These are phyloP conservation scores for Colletotrichum tofieldiae DNA, from an alignment of 2,329 filamentous ascomycete species.

Conservation along the genomic window DNA sequence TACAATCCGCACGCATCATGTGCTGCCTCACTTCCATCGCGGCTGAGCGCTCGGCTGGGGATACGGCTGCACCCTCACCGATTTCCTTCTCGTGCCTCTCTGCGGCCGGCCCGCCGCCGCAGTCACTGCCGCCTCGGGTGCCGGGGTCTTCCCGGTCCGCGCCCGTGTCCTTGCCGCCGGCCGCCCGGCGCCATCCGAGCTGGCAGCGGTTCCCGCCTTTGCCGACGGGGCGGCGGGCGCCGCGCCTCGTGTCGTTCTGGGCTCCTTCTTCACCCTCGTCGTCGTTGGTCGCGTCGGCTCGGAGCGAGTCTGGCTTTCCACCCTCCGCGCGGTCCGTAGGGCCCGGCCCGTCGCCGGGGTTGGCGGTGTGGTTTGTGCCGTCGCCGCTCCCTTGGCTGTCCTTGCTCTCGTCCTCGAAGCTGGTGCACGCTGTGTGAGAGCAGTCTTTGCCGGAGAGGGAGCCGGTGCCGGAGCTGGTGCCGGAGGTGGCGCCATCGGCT, in stretches of 20 bases:
- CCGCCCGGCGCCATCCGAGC: constrained; percentile 16
- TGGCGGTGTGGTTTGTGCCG: not conserved
- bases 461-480: constrained; percentile 7
- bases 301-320: constrained; percentile 37
- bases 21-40: constrained; percentile 20
- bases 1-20: not conserved
- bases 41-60: constrained; percentile 26
- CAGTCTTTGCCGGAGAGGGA: not conserved
- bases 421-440: not conserved
- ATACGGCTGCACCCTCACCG: constrained; percentile 31
- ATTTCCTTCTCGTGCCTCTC: constrained; percentile 24
- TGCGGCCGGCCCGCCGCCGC: constrained; percentile 28
- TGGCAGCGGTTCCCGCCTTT: not conserved
- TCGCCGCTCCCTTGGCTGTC: not conserved
- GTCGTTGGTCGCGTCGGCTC: constrained; percentile 25
- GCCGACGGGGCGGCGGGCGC: not conserved
- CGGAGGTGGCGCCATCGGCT: not conserved
- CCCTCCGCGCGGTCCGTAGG: constrained; percentile 22
- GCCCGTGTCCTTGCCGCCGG: constrained; percentile 4
- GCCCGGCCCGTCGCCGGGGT: constrained; percentile 5
- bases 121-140: not conserved
- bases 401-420: constrained; percentile 12
- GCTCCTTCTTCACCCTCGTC: constrained; percentile 28
- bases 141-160: constrained; percentile 1
- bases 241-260: not conserved